Conservation (phyloP, 1,284 basidiomycete genomes). For the Ustilago bromivora region DNA sequence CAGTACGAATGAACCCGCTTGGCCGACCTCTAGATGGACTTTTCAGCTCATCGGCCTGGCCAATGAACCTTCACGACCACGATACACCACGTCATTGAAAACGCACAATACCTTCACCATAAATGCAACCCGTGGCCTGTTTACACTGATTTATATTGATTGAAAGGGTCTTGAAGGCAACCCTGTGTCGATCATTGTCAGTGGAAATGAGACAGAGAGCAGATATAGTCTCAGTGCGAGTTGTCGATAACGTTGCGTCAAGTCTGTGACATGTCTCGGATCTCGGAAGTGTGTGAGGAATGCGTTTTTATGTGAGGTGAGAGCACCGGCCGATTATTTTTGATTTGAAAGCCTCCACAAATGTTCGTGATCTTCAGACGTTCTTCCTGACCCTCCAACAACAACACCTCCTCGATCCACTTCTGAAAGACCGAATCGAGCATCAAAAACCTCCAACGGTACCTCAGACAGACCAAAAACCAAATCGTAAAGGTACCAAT, state of each 20-base stretch:
- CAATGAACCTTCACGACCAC: not conserved
- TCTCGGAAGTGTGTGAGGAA: conserved; percentile 1
- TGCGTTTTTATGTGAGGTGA: conserved; percentile 2
- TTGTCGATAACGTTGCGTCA: not conserved
- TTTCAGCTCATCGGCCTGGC: not conserved
- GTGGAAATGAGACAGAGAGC: not conserved
- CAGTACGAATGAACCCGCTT: not conserved
- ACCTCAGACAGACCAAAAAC: not conserved
- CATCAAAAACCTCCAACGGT: not conserved
- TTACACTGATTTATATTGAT: not conserved
- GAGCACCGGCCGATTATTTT: not conserved
- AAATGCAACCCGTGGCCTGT: not conserved
- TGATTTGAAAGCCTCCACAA: conserved; percentile 27
- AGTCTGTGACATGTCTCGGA: conserved; percentile 7
- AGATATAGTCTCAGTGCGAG: not conserved
- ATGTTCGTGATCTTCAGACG: not conserved
- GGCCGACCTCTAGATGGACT: not conserved
- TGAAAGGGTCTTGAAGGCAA: no score
- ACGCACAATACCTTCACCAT: not conserved
- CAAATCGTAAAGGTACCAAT: not conserved
- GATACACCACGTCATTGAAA: not conserved
- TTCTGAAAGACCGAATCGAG: not conserved
- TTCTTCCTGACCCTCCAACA: not conserved
- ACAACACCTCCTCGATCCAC: not conserved
- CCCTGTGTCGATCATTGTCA: not conserved